Conservation (phyloP, 2,329 filamentous ascomycete species). For the Cercospora zeae-maydis region DNA sequence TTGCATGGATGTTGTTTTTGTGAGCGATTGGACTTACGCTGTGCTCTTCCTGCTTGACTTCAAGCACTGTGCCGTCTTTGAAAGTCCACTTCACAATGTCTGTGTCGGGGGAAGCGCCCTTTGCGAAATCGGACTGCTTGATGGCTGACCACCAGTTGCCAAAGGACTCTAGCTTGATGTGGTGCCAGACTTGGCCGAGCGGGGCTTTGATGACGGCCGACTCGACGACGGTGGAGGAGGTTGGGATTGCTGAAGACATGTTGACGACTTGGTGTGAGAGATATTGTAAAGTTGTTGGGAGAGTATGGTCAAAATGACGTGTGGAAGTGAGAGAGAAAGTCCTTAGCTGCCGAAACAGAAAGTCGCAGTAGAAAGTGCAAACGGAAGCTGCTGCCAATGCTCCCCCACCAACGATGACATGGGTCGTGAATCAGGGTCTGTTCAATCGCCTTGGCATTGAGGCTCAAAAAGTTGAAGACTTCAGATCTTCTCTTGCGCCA, state of each 20-base stretch:
- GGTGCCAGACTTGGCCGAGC: slow-evolving; percentile 66
- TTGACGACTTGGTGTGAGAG: background rate
- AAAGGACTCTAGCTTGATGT: slow-evolving; percentile 70
- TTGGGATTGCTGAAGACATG: slow-evolving; percentile 51
- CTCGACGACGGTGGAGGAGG: slow-evolving; percentile 63
- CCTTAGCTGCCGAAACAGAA: background rate
- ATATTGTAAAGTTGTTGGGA: background rate
- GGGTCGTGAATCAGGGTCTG: background rate
- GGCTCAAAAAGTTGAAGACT: slow-evolving; percentile 3
- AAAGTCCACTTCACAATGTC: slow-evolving; percentile 64
- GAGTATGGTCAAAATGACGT: background rate
- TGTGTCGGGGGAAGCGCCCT: slow-evolving; percentile 42
- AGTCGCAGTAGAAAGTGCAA: background rate
- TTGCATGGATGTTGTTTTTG: background rate
- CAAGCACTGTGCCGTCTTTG: slow-evolving; percentile 64
- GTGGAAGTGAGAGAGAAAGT: background rate
- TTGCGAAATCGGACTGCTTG: slow-evolving; percentile 59
- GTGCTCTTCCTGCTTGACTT: slow-evolving; percentile 75
- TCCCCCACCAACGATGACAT: slow-evolving; percentile 4
- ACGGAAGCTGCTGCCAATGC: slow-evolving; percentile 2
- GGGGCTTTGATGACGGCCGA: slow-evolving; percentile 65
- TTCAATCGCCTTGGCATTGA: background rate
- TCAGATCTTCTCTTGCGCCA: background rate
- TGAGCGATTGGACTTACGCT: slow-evolving; percentile 49
- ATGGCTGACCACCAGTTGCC: slow-evolving; percentile 64